Evolutionary conservation across 345 rosid species (phyloP), one percentile per base, ranked within the genome.

Genomic region (Bruguiera parviflora): DNA sequence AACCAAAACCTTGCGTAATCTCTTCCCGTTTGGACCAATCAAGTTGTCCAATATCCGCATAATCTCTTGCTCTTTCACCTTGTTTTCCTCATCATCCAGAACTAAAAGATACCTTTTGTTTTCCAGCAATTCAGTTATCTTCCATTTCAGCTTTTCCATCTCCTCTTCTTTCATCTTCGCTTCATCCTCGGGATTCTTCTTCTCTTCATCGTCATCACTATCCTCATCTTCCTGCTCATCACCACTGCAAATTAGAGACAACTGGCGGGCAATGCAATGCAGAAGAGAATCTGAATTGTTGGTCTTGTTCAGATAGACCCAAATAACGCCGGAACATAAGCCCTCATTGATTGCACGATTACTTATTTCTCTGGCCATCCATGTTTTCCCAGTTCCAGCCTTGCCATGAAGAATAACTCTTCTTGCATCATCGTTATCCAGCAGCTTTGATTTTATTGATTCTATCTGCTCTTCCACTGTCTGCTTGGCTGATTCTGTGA

Each of bases 331-430:
- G 27, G 59, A 72, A 58, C 78, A 84, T 0, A 0, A 1, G 8
- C 51, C n/a, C 0, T 6, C 1, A 0, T 2, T 1, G 21, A 22
- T 8, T 9, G 55, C 86, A 24, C 1, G 0, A 2, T 84, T 16
- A 24, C 28, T 58, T 22, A 77, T 60, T 46, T 25, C 29, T 57
- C 66, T 73, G 21, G 89, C 84, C 65, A 81, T 43, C 86, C 87
- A 69, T 4, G 89, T 83, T 78, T 86, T 86, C 64, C 89, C 91
- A 0, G 69, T 74, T 57, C 91, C 85, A 53, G 71, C 63, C 18
- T 63, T 25, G 53, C 89, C 86, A 13, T 15, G 33, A 24, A 84
- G 56, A 53, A 74, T 28, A 35, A 83, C 29, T 68, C 8, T 70
- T 67, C 39, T 1, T 22, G 0, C 70, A 5, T 20, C 21, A 3